These are phyloP conservation scores for Croton laevigatus DNA, from an alignment of 441 rosid species.

Conservation along the genomic window DNA sequence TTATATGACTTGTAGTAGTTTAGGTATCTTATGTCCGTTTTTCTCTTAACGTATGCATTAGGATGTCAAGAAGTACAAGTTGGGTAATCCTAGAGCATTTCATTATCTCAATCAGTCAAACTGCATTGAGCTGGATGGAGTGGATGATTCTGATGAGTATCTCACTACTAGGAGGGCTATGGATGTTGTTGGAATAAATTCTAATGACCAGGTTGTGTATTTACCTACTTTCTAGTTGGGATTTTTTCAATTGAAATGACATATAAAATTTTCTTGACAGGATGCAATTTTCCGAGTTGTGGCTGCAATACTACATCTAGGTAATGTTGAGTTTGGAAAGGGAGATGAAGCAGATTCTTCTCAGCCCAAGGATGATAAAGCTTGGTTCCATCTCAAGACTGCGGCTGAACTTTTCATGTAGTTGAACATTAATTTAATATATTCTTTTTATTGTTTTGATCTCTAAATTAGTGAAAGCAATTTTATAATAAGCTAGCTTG, in stretches of 20 bases:
- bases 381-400: constrained; percentile 66
- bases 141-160: constrained; percentile 73
- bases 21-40: not conserved
- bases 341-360: constrained; percentile 78
- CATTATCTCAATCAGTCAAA: constrained; percentile 82
- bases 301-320: constrained; percentile 96
- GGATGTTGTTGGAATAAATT: constrained; percentile 75
- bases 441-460: constrained; percentile 11
- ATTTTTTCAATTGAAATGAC: constrained; percentile 15
- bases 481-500: constrained; percentile 24
- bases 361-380: constrained; percentile 73
- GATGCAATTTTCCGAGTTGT: constrained; percentile 89
- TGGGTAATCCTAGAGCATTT: constrained; percentile 64
- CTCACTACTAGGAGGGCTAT: constrained; percentile 73
- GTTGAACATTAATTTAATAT: constrained; percentile 5
- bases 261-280: constrained; percentile 39
- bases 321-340: constrained; percentile 80
- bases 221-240: constrained; percentile 14
- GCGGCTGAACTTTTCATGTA: constrained; percentile 93
- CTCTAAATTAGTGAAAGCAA: constrained; percentile 17
- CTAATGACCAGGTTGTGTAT: constrained; percentile 63
- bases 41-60: not conserved
- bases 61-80: constrained; percentile 47
- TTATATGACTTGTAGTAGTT: constrained; percentile 4
- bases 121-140: constrained; percentile 55